Base-by-base conservation (phyloP, 768 basidiomycete species). In the Leccinellum albellum region DNA sequence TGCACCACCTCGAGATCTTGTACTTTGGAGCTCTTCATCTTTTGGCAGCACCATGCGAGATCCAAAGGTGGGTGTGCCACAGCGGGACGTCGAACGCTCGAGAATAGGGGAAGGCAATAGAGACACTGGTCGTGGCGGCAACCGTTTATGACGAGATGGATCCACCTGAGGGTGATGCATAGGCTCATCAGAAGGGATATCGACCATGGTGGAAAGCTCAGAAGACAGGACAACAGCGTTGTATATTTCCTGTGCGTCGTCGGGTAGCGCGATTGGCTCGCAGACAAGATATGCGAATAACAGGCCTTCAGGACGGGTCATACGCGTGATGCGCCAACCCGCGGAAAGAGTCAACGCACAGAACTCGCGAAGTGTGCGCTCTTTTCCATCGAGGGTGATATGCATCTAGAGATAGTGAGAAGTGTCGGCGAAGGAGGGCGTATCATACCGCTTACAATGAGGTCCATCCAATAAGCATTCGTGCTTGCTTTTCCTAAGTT, bases 271-370 rank as follows among this genome's bases (percentile, higher is more conserved):
- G 2, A 78, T 75, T 6, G 88, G 88, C 17, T 84, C 78, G 28
- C 88, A 89, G 37, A 85, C 76, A 56, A 91, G 81, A 64, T 89
- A 81, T 3, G 85, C 87, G 63, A 91, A 90, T 37, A 86, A 71
- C 2, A 86, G 84, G 10, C 85, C 86, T 35, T 82, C 77, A 3
- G 82, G 79, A 55, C 78, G 77, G 4, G 79, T 78, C 50, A 85
- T 83, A 46, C 80, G 79, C 50, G 76, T 68, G 10, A 86, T 73
- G 47, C 80, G 83, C 85, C 87, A 88, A 1, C 87, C 85, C 21
- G 84, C 78, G 0, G 81, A 81, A 24, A 75, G 70, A 6, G 79
- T 73, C 20, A 89, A 71, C 1, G 78, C 74, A 5, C 82, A 76
- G 42, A 82, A 76, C 66, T 89, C 86, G 49, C 84, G 79, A 9